phyloP scores from a whole-genome alignment of 2,329 filamentous ascomycete genomes.

The Aspergillus caelatus region DNA sequence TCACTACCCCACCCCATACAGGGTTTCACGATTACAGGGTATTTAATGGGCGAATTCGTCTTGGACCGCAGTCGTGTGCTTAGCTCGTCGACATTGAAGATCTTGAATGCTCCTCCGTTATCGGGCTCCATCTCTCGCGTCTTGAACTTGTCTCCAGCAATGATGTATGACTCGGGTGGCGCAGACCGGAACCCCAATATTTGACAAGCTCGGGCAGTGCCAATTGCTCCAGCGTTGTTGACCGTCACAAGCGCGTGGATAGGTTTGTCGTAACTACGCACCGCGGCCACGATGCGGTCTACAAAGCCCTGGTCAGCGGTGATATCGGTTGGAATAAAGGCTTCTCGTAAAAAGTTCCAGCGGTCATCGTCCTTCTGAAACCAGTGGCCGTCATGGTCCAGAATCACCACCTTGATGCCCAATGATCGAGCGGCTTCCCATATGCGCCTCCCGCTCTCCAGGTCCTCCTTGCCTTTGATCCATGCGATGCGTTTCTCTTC shows the following conservation, averaged over 20 bases:
- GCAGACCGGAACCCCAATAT: conserved; percentile 2
- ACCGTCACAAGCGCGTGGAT: conserved; percentile 6
- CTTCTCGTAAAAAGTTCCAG: not conserved
- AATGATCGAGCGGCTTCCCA: not conserved
- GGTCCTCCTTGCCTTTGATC: conserved; percentile 5
- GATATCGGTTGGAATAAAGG: conserved; percentile 3
- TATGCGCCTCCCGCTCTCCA: conserved; percentile 3
- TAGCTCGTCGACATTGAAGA: conserved; percentile 2
- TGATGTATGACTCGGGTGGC: conserved; percentile 1
- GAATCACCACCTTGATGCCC: conserved; percentile 1
- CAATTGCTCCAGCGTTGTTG: conserved; percentile 1
- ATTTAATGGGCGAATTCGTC: not conserved
- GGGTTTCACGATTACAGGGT: conserved; percentile 7
- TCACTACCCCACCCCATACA: conserved; percentile 4
- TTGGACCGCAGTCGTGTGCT: not conserved
- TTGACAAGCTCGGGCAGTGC: conserved; percentile 2
- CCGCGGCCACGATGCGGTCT: conserved; percentile 4
- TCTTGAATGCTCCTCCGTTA: not conserved
- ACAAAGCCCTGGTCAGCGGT: not conserved
- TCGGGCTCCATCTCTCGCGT: conserved; percentile 3
- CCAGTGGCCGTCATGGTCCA: conserved; percentile 2
- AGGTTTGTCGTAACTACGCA: conserved; percentile 6
- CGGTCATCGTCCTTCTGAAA: conserved; percentile 1
- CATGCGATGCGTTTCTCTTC: conserved; percentile 6
- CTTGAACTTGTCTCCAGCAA: conserved; percentile 6